Percentiles rank a stretch among this genome's conserved stretches.
Evolutionary conservation across 805 yeast species (phyloP).

Genomic region (Pichia cabralensis): DNA sequence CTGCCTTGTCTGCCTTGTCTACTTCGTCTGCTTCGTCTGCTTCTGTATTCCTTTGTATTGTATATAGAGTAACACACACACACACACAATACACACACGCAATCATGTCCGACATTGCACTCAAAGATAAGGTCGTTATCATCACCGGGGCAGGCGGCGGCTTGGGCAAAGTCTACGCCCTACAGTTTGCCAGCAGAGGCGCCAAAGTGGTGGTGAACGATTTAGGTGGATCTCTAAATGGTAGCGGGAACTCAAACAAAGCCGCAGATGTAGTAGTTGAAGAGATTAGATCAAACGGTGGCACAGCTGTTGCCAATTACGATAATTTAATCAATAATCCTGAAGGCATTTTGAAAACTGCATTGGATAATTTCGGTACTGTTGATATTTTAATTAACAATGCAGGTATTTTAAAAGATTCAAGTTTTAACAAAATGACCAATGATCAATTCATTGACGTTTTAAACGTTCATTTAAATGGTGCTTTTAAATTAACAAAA

Average conservation of each 20-base stretch:
- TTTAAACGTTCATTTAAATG: conserved; percentile 79
- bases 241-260: conserved; percentile 55
- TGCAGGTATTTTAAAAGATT: conserved; percentile 90
- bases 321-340: conserved; percentile 81
- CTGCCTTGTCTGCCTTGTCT: too few relatives aligned
- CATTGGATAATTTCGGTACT: conserved; percentile 76
- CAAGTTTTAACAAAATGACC: conserved; percentile 77
- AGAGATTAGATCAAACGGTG: conserved; percentile 69
- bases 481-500: conserved; percentile 73
- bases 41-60: too few relatives aligned
- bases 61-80: too few relatives aligned
- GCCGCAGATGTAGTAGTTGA: conserved; percentile 88
- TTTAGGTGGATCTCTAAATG: conserved; percentile 74
- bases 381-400: conserved; percentile 86
- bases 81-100: too few relatives aligned
- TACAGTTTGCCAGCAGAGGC: conserved; percentile 81
- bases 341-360: conserved; percentile 75
- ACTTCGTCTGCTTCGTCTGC: too few relatives aligned
- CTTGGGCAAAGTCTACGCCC: conserved; percentile 78
- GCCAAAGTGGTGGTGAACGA: conserved; percentile 95
- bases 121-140: conserved; percentile 80
- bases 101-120: too few relatives aligned
- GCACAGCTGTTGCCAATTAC: conserved; percentile 87
- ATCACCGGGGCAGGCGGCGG: conserved; percentile 99
- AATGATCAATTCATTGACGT: conserved; percentile 73